Evolutionary conservation across 345 rosid species (phyloP).

Genomic region (Hypericum perforatum): DNA sequence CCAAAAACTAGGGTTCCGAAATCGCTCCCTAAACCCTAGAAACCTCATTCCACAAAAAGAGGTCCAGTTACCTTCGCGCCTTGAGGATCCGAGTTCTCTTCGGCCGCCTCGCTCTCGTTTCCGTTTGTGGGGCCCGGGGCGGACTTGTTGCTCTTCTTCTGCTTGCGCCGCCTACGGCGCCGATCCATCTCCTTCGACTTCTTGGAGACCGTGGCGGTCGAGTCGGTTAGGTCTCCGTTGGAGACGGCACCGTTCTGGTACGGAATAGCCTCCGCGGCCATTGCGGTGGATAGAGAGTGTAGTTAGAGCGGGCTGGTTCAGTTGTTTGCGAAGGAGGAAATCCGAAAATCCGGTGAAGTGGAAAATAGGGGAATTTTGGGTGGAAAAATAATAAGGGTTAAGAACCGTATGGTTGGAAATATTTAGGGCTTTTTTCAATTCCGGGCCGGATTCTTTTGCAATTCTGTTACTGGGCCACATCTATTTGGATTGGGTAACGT

Average conservation of each 20-base stretch:
- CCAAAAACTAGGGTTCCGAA: background rate
- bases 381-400: too few relatives aligned
- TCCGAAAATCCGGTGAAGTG: too few relatives aligned
- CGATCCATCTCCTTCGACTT: conserved; percentile 75
- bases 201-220: conserved; percentile 29
- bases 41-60: background rate
- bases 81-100: conserved; percentile 47
- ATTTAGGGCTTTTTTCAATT: too few relatives aligned
- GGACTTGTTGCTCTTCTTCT: conserved; percentile 70
- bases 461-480: too few relatives aligned
- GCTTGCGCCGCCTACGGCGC: conserved; percentile 97
- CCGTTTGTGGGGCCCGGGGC: conserved; percentile 18
- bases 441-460: too few relatives aligned
- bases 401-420: too few relatives aligned
- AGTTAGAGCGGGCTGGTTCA: background rate
- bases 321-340: background rate
- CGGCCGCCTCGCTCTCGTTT: conserved; percentile 28
- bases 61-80: conserved; percentile 13
- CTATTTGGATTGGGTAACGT: too few relatives aligned
- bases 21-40: conserved; percentile 4
- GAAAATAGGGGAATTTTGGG: too few relatives aligned
- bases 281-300: too few relatives aligned
- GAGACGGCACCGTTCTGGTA: conserved; percentile 31
- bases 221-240: conserved; percentile 40
- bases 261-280: conserved; percentile 44